A percentile compares a stretch with the other conserved stretches of the same genome.
These are phyloP conservation scores for Hanseniaspora uvarum DNA, from an alignment of 1,139 yeast species.

Conservation along the genomic window DNA sequence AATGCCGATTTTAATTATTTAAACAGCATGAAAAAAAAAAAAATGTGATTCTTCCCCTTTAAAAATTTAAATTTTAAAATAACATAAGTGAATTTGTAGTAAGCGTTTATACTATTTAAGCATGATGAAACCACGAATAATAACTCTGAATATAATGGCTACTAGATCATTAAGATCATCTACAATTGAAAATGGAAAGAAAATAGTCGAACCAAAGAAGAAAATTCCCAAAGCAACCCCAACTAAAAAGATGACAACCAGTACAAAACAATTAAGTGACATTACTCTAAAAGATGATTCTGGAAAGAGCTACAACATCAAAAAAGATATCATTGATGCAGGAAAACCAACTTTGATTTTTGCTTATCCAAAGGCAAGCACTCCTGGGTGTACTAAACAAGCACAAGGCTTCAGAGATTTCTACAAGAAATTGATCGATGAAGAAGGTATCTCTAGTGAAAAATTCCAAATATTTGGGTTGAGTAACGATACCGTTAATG, in stretches of 20 bases:
- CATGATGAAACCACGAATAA: not conserved
- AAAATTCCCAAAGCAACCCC: constrained; percentile 3
- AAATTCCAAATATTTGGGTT: constrained; percentile 43
- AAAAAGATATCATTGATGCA: constrained; percentile 40
- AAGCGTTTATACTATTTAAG: not conserved
- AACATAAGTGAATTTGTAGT: not conserved
- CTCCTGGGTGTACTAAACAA: constrained; percentile 93
- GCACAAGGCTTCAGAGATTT: constrained; percentile 78
- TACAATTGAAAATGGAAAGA: constrained; percentile 18
- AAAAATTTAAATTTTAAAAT: not conserved
- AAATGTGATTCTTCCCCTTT: not conserved
- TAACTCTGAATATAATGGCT: constrained; percentile 17
- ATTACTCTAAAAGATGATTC: constrained; percentile 35
- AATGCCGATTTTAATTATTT: not conserved
- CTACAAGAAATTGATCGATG: constrained; percentile 34
- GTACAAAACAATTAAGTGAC: constrained; percentile 56
- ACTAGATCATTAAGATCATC: constrained; percentile 21
- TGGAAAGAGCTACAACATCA: constrained; percentile 24
- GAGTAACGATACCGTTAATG: constrained; percentile 61
- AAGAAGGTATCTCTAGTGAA: constrained; percentile 4
- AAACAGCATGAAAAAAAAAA: not conserved
- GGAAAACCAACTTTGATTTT: constrained; percentile 52
- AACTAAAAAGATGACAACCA: constrained; percentile 34
- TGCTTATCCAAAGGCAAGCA: constrained; percentile 84
- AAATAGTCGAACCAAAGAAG: constrained; percentile 13